Base-by-base conservation (phyloP, 1,284 basidiomycete genomes). In the Tetrapyrgos nigripes region DNA sequence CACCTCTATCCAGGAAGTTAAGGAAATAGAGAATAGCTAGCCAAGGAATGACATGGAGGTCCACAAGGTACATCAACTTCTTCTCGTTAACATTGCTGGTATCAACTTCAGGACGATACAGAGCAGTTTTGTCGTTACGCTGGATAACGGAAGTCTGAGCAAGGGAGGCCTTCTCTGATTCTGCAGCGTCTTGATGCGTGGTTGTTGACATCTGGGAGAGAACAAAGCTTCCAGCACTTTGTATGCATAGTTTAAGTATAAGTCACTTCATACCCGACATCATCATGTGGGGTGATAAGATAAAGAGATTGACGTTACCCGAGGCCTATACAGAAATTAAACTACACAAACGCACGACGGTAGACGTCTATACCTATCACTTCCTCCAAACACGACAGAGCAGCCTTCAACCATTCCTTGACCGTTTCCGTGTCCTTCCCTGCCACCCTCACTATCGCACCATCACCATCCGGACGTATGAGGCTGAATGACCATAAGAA, bases 401-500 rank as follows among this genome's bases (percentile, higher is more conserved):
- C 76, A 9, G 78, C 73, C 50, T 76, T 76, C 11, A 96, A 71
- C 92, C 92, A 96, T 14, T 69, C 67, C 69, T 83, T 86, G 24
- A 94, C 91, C 26, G 73, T 73, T 73, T 95, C 91, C 13, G 89
- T 87, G 66, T 89, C 86, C 59, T 75, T 78, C 11, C 85, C 94
- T 10, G 91, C 92, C 17, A 88, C 82, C 60, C 94, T 81, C 46
- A 96, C 77, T 37, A 96, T 74, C 3, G 82, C 78, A 1, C 83
- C 84, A 27, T 72, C 64, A 63, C 75, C 64, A 62, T 72, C 51
- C 10, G 66, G 61, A 33, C 74, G 71, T 40, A 89, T 73, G 4
- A 74, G 67, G 65, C 88, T 92, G 52, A 92, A 67, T n/a, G 90
- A 91, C 94, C 94, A 96, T 29, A 95, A 70, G 59, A 93, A 74